phyloP scores from a whole-genome alignment of 2,329 filamentous ascomycete species.

The Pyrenophora teres region DNA sequence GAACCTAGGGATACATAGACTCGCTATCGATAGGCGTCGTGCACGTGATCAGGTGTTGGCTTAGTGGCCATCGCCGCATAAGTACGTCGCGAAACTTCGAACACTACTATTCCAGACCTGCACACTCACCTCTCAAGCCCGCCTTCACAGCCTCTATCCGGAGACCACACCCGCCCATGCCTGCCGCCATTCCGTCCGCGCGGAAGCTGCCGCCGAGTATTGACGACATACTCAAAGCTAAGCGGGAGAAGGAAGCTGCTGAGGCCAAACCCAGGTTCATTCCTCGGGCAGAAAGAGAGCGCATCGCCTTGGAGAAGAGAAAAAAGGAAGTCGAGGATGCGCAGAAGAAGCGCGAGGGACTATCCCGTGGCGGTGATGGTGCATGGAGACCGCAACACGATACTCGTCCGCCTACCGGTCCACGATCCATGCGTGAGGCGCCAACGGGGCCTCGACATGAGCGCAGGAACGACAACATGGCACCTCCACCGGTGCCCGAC shows the following conservation, averaged over 20 bases:
- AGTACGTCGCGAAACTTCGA: not conserved
- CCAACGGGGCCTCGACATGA: constrained; percentile 67
- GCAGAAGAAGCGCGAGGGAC: constrained; percentile 56
- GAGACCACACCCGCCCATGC: not conserved
- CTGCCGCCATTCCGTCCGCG: constrained; percentile 35
- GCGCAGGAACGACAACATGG: constrained; percentile 54
- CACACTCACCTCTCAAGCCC: not conserved
- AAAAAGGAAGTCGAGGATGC: constrained; percentile 70
- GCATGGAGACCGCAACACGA: constrained; percentile 9
- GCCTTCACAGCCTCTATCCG: not conserved
- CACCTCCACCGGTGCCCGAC: constrained; percentile 53
- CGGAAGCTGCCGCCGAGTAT: constrained; percentile 70
- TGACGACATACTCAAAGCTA: constrained; percentile 82
- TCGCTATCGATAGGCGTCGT: constrained; percentile 3
- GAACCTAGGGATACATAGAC: too few relatives aligned
- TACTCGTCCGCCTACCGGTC: constrained; percentile 65
- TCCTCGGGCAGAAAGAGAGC: constrained; percentile 80
- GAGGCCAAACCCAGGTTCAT: constrained; percentile 88
- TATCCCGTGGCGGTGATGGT: constrained; percentile 18
- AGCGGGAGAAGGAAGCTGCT: constrained; percentile 82
- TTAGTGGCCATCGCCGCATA: constrained; percentile 15
- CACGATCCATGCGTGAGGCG: constrained; percentile 64
- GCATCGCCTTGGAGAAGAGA: constrained; percentile 76
- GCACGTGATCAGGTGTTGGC: constrained; percentile 25
- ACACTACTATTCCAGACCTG: not conserved